A percentile compares a stretch with the other conserved stretches of the same genome.
phyloP scores from a whole-genome alignment of 2,329 filamentous ascomycete genomes.

The Cladosporium sp. region DNA sequence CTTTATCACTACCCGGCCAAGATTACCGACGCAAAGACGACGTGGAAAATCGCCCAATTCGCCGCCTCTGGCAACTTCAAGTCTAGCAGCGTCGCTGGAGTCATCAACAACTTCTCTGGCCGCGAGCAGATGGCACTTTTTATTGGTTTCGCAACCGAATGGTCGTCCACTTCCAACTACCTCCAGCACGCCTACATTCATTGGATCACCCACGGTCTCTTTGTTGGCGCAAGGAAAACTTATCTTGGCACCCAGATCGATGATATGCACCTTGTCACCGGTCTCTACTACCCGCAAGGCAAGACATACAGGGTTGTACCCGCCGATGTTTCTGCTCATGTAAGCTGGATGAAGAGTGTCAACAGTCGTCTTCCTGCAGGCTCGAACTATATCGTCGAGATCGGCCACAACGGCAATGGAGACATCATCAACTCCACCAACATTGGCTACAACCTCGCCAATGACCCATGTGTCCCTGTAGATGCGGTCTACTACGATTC shows the following conservation, averaged over 20 bases:
- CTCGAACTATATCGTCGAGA: slow-evolving; percentile 50
- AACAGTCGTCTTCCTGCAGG: slow-evolving; percentile 49
- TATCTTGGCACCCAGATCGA: slow-evolving; percentile 58
- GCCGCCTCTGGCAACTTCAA: slow-evolving; percentile 40
- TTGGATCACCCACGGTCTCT: slow-evolving; percentile 58
- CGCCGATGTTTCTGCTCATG: slow-evolving; percentile 46
- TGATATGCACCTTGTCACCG: slow-evolving; percentile 55
- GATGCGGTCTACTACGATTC: slow-evolving; percentile 35
- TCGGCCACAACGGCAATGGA: slow-evolving; percentile 55
- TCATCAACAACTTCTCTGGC: slow-evolving; percentile 54
- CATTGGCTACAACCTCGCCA: slow-evolving; percentile 13
- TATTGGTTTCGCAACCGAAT: slow-evolving; percentile 49
- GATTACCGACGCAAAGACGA: slow-evolving; percentile 50
- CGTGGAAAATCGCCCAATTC: slow-evolving; percentile 54
- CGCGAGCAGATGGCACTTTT: slow-evolving; percentile 62
- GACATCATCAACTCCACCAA: slow-evolving; percentile 35
- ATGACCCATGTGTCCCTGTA: slow-evolving; percentile 28
- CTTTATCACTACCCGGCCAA: slow-evolving; percentile 58
- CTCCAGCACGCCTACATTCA: slow-evolving; percentile 60
- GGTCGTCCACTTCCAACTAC: slow-evolving; percentile 53
- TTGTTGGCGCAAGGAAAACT: slow-evolving; percentile 53
- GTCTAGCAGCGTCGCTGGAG: slow-evolving; percentile 47
- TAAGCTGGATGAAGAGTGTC: slow-evolving; percentile 40
- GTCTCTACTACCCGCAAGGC: slow-evolving; percentile 41
- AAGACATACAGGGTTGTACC: slow-evolving; percentile 48